phyloP scores from a whole-genome alignment of 495 filamentous ascomycete genomes.

The Annulohypoxylon stygium region DNA sequence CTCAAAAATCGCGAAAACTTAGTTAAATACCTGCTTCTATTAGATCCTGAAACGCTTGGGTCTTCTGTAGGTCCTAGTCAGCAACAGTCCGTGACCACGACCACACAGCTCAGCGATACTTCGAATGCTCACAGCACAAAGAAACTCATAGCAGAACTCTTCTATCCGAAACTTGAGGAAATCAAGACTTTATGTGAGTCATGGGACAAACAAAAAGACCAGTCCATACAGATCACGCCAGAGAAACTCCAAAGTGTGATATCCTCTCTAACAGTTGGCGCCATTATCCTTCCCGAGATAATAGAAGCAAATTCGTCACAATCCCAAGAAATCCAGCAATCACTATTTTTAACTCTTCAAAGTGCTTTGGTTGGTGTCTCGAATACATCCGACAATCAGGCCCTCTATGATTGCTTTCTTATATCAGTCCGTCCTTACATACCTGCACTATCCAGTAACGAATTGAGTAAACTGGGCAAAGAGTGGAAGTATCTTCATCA shows the following conservation, averaged over 20 bases:
- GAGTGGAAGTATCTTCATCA: conserved; percentile 53
- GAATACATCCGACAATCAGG: conserved; percentile 52
- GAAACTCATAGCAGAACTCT: conserved; percentile 63
- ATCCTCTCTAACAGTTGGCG: conserved; percentile 58
- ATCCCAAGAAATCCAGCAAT: conserved; percentile 56
- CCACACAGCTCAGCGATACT: conserved; percentile 49
- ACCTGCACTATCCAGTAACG: conserved; percentile 50
- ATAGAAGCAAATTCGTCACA: conserved; percentile 56
- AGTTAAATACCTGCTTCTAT: conserved; percentile 58
- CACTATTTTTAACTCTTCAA: conserved; percentile 52
- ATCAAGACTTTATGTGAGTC: conserved; percentile 54
- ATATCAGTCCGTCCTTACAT: conserved; percentile 54
- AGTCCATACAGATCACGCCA: conserved; percentile 55
- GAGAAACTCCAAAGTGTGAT: conserved; percentile 63
- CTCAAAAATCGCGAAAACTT: conserved; percentile 46
- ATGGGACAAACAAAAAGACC: conserved; percentile 62
- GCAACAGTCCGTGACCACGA: conserved; percentile 5
- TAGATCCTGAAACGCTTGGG: conserved; percentile 41
- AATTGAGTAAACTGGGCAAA: conserved; percentile 48
- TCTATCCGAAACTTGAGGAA: conserved; percentile 62
- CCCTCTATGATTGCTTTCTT: conserved; percentile 55
- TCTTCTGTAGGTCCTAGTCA: conserved; percentile 15
- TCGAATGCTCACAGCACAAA: conserved; percentile 58
- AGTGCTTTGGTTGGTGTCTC: conserved; percentile 52
- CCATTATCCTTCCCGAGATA: conserved; percentile 60